Conservation (phyloP, 805 yeast genomes). For the Clavispora santaluciae region DNA sequence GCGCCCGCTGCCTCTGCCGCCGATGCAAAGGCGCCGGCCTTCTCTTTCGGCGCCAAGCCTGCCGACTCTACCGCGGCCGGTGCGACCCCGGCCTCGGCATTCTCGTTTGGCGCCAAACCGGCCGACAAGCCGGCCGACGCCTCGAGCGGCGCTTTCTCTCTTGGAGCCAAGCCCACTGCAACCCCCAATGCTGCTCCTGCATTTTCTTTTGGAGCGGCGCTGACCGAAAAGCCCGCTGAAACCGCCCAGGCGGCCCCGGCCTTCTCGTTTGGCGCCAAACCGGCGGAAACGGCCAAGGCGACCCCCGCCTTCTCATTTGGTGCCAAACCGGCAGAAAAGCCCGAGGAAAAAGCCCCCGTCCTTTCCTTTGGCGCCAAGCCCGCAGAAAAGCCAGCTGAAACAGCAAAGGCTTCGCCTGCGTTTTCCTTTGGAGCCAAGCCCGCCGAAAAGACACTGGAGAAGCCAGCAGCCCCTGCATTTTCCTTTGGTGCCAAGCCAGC, state of each 20-base stretch:
- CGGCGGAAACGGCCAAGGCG: background rate
- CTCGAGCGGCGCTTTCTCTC: slow-evolving; percentile 6
- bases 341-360: background rate
- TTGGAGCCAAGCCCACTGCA: slow-evolving; percentile 4
- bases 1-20: background rate
- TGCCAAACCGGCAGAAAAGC: slow-evolving; percentile 5
- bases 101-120: slow-evolving; percentile 2
- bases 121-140: slow-evolving; percentile 5
- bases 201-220: slow-evolving; percentile 9
- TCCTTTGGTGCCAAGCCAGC: slow-evolving; percentile 4
- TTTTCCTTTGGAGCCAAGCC: slow-evolving; percentile 11
- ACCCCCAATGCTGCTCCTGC: slow-evolving; percentile 8
- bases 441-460: slow-evolving; percentile 1
- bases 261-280: slow-evolving; percentile 2
- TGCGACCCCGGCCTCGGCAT: slow-evolving; percentile 8
- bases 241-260: slow-evolving; percentile 13
- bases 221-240: slow-evolving; percentile 5
- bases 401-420: slow-evolving; percentile 3
- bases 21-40: slow-evolving; percentile 5
- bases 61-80: background rate
- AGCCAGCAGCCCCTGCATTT: background rate
- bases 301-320: slow-evolving; percentile 11
- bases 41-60: slow-evolving; percentile 8
- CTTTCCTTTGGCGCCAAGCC: slow-evolving; percentile 2
- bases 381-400: background rate